phyloP scores from a whole-genome alignment of 2,329 filamentous ascomycete genomes.

The Verticillium nonalfalfae region DNA sequence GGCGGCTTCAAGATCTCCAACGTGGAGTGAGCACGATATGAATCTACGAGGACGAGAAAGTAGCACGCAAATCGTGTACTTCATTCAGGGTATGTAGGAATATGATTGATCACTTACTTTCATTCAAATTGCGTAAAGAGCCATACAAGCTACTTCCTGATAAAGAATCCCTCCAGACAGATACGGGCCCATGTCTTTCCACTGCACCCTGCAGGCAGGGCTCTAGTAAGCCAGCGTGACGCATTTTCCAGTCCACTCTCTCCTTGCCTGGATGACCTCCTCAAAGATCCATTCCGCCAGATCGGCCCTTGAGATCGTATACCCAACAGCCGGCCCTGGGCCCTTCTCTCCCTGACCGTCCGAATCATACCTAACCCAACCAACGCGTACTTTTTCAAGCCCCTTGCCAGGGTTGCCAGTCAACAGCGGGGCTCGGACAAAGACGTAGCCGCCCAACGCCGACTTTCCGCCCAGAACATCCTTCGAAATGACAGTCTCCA shows the following conservation, averaged over 20 bases:
- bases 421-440: conserved; percentile 2
- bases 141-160: no score
- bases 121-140: no score
- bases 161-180: no score
- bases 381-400: neutral
- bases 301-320: neutral
- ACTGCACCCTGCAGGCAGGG: neutral
- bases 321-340: neutral
- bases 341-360: neutral
- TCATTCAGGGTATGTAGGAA: no score
- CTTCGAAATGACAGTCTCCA: neutral
- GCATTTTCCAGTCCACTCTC: neutral
- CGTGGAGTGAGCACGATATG: neutral
- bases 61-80: no score
- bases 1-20: conserved; percentile 14
- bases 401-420: conserved; percentile 1
- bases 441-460: conserved; percentile 2
- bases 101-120: no score
- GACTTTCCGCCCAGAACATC: neutral
- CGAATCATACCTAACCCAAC: conserved; percentile 1
- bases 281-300: conserved; percentile 6
- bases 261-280: neutral
- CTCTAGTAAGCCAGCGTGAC: neutral
- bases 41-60: no score
- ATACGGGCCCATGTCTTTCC: no score